A percentile compares a stretch with the other conserved stretches of the same genome.
phyloP scores from a whole-genome alignment of 2,329 filamentous ascomycete species.

The Xylariaceae sp. region DNA sequence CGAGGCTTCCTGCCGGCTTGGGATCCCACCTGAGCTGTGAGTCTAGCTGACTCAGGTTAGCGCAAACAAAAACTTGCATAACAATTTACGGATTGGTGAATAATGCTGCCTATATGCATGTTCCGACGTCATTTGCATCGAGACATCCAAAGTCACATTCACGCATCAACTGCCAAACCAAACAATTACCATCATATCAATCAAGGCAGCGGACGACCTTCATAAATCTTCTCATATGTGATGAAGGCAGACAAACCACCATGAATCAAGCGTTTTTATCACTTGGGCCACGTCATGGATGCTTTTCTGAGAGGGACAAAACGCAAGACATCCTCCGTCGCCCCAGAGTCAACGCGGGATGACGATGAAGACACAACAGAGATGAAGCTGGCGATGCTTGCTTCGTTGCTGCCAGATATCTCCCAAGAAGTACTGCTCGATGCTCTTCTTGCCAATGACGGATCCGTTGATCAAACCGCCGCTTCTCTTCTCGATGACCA shows the following conservation, averaged over 20 bases:
- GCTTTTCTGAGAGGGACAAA: conserved; percentile 52
- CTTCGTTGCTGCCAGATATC: conserved; percentile 65
- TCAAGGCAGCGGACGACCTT: too few relatives aligned
- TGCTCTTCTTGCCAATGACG: conserved; percentile 69
- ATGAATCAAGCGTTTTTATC: conserved; percentile 2
- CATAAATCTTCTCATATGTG: not conserved
- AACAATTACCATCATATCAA: too few relatives aligned
- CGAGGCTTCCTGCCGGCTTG: conserved; percentile 21
- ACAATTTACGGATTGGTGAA: too few relatives aligned
- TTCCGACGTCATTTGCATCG: too few relatives aligned
- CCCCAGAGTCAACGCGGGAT: conserved; percentile 15
- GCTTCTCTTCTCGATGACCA: conserved; percentile 43
- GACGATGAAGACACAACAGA: conserved; percentile 69
- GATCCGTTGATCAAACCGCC: conserved; percentile 64
- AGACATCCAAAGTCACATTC: too few relatives aligned
- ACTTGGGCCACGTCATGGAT: conserved; percentile 43
- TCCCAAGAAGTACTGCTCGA: conserved; percentile 69
- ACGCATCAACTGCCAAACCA: too few relatives aligned
- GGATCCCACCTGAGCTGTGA: not conserved
- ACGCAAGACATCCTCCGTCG: conserved; percentile 38
- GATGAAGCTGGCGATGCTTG: conserved; percentile 76
- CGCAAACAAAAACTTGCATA: too few relatives aligned
- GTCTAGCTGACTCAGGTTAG: too few relatives aligned
- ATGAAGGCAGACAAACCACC: too few relatives aligned
- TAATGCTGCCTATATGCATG: too few relatives aligned